Evolutionary conservation across 805 yeast species (phyloP).

Genomic region (Danielia oregonensis): DNA sequence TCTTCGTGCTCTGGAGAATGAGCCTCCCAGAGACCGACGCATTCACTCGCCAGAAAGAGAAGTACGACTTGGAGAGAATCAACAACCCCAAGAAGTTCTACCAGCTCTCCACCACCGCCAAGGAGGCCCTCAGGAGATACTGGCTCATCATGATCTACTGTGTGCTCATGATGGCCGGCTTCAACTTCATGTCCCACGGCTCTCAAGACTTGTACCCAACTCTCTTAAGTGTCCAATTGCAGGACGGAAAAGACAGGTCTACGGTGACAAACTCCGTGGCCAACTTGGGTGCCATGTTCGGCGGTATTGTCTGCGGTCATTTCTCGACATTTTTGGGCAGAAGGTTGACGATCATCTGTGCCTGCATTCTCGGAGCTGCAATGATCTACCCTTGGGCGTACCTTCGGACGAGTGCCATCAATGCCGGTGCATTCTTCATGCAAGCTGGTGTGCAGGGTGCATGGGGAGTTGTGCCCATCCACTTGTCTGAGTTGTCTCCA

Average conservation of each 20-base stretch:
- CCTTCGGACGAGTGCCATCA: constrained; percentile 32
- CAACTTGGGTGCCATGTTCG: constrained; percentile 39
- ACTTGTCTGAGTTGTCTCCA: constrained; percentile 57
- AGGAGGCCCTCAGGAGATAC: constrained; percentile 38
- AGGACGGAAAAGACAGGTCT: constrained; percentile 27
- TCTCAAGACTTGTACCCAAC: constrained; percentile 43
- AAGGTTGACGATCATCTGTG: constrained; percentile 30
- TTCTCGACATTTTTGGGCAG: constrained; percentile 35
- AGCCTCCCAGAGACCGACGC: constrained; percentile 57
- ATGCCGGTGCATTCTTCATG: constrained; percentile 60
- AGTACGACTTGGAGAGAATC: constrained; percentile 3
- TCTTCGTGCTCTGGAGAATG: constrained; percentile 56
- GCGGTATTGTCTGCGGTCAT: constrained; percentile 45
- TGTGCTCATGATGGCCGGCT: constrained; percentile 45
- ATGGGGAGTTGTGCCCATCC: constrained; percentile 70
- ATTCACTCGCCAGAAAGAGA: constrained; percentile 26
- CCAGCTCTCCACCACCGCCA: constrained; percentile 6
- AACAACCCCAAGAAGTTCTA: background rate
- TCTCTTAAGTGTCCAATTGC: constrained; percentile 31
- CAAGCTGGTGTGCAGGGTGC: constrained; percentile 69
- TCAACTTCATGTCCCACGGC: constrained; percentile 41
- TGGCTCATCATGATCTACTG: constrained; percentile 61
- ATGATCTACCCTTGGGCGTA: constrained; percentile 35
- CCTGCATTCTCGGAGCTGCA: constrained; percentile 35
- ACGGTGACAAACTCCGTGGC: constrained; percentile 41